Conservation (phyloP, 768 basidiomycete species). For the Rhodotorula graminis region DNA sequence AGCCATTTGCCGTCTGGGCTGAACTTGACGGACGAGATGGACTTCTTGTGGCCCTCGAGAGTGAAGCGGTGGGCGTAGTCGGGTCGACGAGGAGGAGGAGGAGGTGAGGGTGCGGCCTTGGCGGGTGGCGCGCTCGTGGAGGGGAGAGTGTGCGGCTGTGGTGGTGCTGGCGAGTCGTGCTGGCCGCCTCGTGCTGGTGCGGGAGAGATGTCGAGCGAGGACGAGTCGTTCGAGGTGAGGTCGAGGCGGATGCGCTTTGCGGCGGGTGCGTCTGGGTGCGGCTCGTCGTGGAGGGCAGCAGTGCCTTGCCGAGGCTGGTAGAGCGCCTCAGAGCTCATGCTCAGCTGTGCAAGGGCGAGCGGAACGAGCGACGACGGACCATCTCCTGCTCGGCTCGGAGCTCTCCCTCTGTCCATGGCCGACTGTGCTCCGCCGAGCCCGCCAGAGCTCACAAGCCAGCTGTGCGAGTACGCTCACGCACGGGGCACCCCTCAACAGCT, state of each 20-base stretch:
- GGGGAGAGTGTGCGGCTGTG: too few species aligned
- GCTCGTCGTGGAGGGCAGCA: neutral
- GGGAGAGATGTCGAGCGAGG: too few species aligned
- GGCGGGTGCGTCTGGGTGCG: neutral
- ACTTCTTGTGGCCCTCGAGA: slow-evolving; percentile 73
- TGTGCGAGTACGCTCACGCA: neutral
- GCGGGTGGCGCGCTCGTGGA: too few species aligned
- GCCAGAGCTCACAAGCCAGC: slow-evolving; percentile 1
- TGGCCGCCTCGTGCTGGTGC: neutral
- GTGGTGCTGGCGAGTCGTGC: too few species aligned
- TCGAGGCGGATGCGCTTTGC: slow-evolving; percentile 27
- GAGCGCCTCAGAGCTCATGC: neutral
- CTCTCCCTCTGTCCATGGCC: neutral
- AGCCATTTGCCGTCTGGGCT: slow-evolving; percentile 75
- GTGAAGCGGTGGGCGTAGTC: slow-evolving; percentile 59
- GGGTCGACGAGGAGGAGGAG: neutral
- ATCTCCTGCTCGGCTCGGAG: too few species aligned
- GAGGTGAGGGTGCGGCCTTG: too few species aligned
- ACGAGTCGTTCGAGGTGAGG: neutral
- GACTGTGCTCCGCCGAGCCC: neutral
- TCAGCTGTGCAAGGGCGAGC: too few species aligned
- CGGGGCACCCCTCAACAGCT: neutral
- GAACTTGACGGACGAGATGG: slow-evolving; percentile 81
- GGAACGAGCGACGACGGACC: too few species aligned
- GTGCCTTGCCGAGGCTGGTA: too few species aligned